A percentile compares a stretch with the other conserved stretches of the same genome.
phyloP scores from a whole-genome alignment of 2,329 filamentous ascomycete genomes.

The Hypoxylon rubiginosum region DNA sequence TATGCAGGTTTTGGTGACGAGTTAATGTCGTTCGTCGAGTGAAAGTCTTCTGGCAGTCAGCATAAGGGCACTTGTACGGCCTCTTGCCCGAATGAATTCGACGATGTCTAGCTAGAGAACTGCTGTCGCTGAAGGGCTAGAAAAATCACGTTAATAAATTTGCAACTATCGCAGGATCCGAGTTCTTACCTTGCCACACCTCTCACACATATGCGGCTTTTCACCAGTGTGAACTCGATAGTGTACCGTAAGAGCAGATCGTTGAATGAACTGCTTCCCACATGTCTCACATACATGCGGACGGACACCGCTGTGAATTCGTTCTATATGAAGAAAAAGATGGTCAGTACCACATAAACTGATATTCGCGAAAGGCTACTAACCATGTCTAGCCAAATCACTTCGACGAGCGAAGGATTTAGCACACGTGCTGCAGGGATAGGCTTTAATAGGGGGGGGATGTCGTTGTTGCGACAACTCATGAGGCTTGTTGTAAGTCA shows the following conservation, averaged over 20 bases:
- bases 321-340: conserved; percentile 71
- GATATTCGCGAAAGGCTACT: conserved; percentile 51
- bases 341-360: conserved; percentile 45
- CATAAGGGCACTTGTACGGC: conserved; percentile 97
- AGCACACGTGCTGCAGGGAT: conserved; percentile 88
- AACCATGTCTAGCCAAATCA: conserved; percentile 95
- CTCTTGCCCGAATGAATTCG: conserved; percentile 96
- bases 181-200: conserved; percentile 89
- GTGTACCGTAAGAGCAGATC: conserved; percentile 95
- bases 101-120: conserved; percentile 91
- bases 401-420: conserved; percentile 95
- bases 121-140: conserved; percentile 96
- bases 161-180: not conserved
- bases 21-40: conserved; percentile 95
- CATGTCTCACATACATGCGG: conserved; percentile 97
- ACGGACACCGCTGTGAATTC: conserved; percentile 91
- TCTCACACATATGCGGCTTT: conserved; percentile 98
- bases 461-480: conserved; percentile 57
- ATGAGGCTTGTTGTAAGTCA: conserved; percentile 57
- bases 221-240: conserved; percentile 96
- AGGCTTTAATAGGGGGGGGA: conserved; percentile 71
- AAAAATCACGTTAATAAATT: conserved; percentile 41
- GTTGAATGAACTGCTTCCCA: conserved; percentile 96
- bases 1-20: conserved; percentile 95
- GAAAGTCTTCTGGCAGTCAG: conserved; percentile 98